Conservation (phyloP, 2,329 filamentous ascomycete genomes). For the Mycosphaerelloides madeirae region DNA sequence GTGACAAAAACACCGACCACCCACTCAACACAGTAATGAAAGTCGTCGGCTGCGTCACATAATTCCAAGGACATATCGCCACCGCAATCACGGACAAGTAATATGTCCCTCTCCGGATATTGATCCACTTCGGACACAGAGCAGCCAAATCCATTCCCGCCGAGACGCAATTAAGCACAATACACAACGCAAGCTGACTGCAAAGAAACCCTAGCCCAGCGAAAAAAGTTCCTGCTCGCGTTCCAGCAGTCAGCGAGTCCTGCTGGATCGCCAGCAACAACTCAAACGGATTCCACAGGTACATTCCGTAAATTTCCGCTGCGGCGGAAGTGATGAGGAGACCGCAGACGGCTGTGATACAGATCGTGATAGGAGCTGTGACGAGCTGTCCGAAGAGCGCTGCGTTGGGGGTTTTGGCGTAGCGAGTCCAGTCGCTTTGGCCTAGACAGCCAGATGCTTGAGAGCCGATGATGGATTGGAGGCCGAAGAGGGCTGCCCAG, state of each 20-base stretch:
- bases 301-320: conserved; percentile 18
- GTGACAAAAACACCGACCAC: conserved; percentile 41
- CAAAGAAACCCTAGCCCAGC: conserved; percentile 27
- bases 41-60: conserved; percentile 36
- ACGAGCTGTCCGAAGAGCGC: conserved; percentile 26
- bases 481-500: conserved; percentile 13
- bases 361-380: conserved; percentile 28
- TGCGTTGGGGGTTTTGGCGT: conserved; percentile 17
- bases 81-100: conserved; percentile 36
- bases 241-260: conserved; percentile 17
- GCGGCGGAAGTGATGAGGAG: conserved; percentile 28
- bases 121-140: conserved; percentile 40
- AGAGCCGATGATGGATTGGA: conserved; percentile 14
- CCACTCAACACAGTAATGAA: conserved; percentile 42
- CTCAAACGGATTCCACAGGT: conserved; percentile 27
- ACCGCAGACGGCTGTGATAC: conserved; percentile 12
- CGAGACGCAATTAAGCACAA: conserved; percentile 38
- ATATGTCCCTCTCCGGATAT: conserved; percentile 39
- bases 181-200: conserved; percentile 26
- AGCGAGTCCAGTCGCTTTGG: conserved; percentile 22
- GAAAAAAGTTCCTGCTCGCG: conserved; percentile 29
- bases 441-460: conserved; percentile 13
- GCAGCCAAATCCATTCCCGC: conserved; percentile 41
- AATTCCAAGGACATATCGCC: conserved; percentile 39
- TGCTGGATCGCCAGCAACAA: conserved; percentile 21